Percentiles rank a stretch among this genome's conserved stretches.
phyloP scores from a whole-genome alignment of 78 protist species.

The Planoprotostelium fungivorum region DNA sequence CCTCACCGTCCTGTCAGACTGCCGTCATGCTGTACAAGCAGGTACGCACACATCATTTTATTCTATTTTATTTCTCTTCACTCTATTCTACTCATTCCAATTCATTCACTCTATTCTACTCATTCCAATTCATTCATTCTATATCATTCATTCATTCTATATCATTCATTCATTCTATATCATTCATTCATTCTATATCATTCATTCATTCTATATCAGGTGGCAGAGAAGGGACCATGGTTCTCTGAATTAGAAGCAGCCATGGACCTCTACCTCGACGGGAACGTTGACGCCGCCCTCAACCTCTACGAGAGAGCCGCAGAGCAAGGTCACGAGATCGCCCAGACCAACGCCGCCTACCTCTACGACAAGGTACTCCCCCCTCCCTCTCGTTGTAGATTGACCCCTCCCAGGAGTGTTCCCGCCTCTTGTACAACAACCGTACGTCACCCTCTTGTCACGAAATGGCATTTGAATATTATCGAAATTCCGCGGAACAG shows the following conservation, averaged over 20 bases:
- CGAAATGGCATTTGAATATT: conserved; percentile 29
- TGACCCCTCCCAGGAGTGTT: neutral
- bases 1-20: conserved; percentile 23
- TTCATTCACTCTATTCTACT: no score
- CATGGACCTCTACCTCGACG: conserved; percentile 36
- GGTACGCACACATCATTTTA: no score
- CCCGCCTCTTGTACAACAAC: neutral
- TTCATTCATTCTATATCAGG: neutral
- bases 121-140: no score
- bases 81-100: no score
- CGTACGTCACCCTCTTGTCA: neutral
- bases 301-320: conserved; percentile 60
- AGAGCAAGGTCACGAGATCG: conserved; percentile 79
- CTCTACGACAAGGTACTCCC: conserved; percentile 44
- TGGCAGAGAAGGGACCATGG: conserved; percentile 73
- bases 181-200: neutral
- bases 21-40: conserved; percentile 49
- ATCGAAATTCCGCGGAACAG: conserved; percentile 53
- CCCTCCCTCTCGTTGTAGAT: neutral
- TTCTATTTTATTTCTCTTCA: no score
- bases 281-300: conserved; percentile 43
- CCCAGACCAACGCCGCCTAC: conserved; percentile 76
- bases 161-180: no score
- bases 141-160: no score
- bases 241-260: conserved; percentile 31